Evolutionary conservation across 257 asterid genomes (phyloP).

Genomic region (Solanum pennellii): DNA sequence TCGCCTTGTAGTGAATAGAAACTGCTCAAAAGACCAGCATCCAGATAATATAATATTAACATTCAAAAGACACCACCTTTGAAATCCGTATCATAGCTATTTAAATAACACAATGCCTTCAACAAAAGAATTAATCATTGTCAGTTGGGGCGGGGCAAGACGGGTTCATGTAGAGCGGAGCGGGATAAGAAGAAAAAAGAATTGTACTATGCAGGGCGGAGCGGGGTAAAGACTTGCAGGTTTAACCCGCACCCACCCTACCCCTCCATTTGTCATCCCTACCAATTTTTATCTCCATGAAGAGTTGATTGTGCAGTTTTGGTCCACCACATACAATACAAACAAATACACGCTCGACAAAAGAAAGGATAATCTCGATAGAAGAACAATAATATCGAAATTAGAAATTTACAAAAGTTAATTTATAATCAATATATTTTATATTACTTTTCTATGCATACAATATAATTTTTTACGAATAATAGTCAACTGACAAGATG

Average conservation of each 20-base stretch:
- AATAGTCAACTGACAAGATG: background rate
- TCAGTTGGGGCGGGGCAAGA: background rate
- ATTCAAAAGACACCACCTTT: slow-evolving; percentile 50
- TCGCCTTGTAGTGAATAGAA: background rate
- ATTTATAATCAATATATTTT: too few relatives aligned
- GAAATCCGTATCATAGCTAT: slow-evolving; percentile 49
- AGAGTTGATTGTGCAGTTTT: background rate
- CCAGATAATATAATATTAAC: background rate
- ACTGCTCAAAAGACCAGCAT: background rate
- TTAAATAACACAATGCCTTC: slow-evolving; percentile 83
- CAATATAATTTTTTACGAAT: too few relatives aligned
- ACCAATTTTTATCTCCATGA: too few relatives aligned
- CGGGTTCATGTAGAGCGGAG: too few relatives aligned
- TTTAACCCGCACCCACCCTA: too few relatives aligned
- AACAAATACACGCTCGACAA: background rate
- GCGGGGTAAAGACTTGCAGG: too few relatives aligned
- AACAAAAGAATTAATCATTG: slow-evolving; percentile 10
- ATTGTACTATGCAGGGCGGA: too few relatives aligned
- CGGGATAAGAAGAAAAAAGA: too few relatives aligned
- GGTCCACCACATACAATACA: background rate
- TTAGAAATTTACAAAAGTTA: too few relatives aligned
- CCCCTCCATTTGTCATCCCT: too few relatives aligned
- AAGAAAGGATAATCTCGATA: background rate
- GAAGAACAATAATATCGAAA: background rate
- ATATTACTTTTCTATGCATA: too few relatives aligned